Evolutionary conservation across 2,329 filamentous ascomycete species (phyloP).

Genomic region (Penicillium sp.): DNA sequence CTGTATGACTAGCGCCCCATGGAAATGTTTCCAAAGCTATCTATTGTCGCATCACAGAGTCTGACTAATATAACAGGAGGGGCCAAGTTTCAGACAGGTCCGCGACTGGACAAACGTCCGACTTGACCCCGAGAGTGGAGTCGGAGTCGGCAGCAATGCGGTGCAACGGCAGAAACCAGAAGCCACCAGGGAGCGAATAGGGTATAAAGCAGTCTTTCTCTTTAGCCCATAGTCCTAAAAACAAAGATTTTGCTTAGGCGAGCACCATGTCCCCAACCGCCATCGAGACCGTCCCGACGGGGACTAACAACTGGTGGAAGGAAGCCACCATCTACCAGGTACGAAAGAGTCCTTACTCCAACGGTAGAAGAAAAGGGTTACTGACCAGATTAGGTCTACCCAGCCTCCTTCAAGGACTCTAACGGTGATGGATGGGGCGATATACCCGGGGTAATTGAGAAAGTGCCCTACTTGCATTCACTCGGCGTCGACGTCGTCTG

Average conservation of each 20-base stretch:
- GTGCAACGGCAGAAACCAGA: too few relatives aligned
- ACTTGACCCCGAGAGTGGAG: too few relatives aligned
- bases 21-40: too few relatives aligned
- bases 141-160: too few relatives aligned
- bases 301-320: conserved; percentile 42
- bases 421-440: conserved; percentile 64
- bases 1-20: too few relatives aligned
- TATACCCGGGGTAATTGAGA: conserved; percentile 65
- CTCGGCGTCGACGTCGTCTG: conserved; percentile 67
- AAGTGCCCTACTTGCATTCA: conserved; percentile 66
- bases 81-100: too few relatives aligned
- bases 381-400: conserved; percentile 56
- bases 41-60: too few relatives aligned
- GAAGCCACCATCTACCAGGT: conserved; percentile 41
- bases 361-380: neutral
- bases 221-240: neutral
- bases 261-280: conserved; percentile 25
- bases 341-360: neutral
- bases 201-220: conserved; percentile 2
- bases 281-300: conserved; percentile 22
- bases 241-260: neutral
- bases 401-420: conserved; percentile 59
- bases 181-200: conserved; percentile 7
- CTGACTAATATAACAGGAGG: too few relatives aligned
- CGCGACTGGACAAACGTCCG: too few relatives aligned